Evolutionary conservation across 108 stramenopile species (phyloP).

Genomic region (Pseudonitzschia delicatissima): DNA sequence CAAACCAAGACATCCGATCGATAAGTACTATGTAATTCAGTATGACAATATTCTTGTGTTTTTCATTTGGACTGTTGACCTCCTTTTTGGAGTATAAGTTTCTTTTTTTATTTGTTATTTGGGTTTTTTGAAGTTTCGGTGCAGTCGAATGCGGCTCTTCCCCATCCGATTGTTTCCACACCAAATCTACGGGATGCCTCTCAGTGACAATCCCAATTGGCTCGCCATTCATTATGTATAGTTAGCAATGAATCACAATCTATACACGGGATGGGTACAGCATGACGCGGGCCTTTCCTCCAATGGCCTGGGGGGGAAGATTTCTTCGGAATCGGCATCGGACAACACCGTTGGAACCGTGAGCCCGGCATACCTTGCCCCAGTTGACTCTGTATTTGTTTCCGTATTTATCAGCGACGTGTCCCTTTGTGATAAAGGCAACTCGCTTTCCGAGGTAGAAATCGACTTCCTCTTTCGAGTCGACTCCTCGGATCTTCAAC

Average conservation of each 20-base stretch:
- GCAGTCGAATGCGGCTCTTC: too few relatives aligned
- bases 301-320: conserved; percentile 92
- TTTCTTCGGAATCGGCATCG: conserved; percentile 97
- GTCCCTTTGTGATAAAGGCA: conserved; percentile 98
- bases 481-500: conserved; percentile 96
- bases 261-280: conserved; percentile 79
- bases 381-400: conserved; percentile 98
- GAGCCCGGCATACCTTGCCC: conserved; percentile 96
- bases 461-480: conserved; percentile 86
- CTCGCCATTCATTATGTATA: not conserved
- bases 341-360: conserved; percentile 97
- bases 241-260: not conserved
- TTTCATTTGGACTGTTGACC: not conserved
- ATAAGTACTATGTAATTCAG: too few relatives aligned
- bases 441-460: conserved; percentile 99
- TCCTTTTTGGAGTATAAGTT: conserved; percentile 8
- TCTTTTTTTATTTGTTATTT: not conserved
- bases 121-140: too few relatives aligned
- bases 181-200: conserved; percentile 8
- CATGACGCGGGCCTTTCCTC: conserved; percentile 89
- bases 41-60: too few relatives aligned
- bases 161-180: too few relatives aligned
- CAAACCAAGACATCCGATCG: too few relatives aligned
- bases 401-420: conserved; percentile 64
- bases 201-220: not conserved